Percentiles rank a stretch among this genome's conserved stretches.
Evolutionary conservation across 140 eudicot species (phyloP).

Genomic region (Cichorium intybus): DNA sequence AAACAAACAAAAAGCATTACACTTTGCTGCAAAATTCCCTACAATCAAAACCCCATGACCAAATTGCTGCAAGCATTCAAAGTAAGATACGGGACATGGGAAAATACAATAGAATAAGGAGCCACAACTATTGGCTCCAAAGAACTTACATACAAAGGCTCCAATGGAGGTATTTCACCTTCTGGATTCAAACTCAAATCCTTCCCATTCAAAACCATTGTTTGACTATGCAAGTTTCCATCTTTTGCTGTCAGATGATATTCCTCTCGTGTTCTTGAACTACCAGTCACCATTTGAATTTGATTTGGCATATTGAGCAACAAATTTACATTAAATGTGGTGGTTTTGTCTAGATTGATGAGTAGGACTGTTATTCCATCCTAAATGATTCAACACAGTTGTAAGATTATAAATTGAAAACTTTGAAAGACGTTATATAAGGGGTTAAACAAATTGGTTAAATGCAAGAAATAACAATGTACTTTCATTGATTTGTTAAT

Average conservation of each 20-base stretch:
- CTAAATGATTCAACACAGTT: slow-evolving; percentile 34
- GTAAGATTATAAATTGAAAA: background rate
- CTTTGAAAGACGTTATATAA: too few species aligned
- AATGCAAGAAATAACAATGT: background rate
- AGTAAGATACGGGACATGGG: slow-evolving; percentile 47
- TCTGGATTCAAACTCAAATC: slow-evolving; percentile 33
- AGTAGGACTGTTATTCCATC: slow-evolving; percentile 59
- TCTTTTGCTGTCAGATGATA: slow-evolving; percentile 74
- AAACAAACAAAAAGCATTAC: background rate
- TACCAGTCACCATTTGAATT: slow-evolving; percentile 18
- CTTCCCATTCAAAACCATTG: slow-evolving; percentile 64
- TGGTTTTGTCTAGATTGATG: slow-evolving; percentile 54
- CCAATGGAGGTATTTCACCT: slow-evolving; percentile 53
- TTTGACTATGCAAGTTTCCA: slow-evolving; percentile 71
- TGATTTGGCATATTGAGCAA: background rate
- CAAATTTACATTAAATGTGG: slow-evolving; percentile 36
- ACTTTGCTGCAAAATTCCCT: background rate
- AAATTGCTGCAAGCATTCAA: slow-evolving; percentile 52
- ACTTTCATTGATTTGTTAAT: background rate
- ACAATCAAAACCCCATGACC: slow-evolving; percentile 13
- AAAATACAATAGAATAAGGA: slow-evolving; percentile 68
- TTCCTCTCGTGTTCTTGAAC: slow-evolving; percentile 47
- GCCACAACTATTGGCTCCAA: slow-evolving; percentile 54
- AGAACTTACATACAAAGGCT: slow-evolving; percentile 47
- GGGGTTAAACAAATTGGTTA: background rate